phyloP scores from a whole-genome alignment of 306 rosid genomes.

The Vigna angularis region DNA sequence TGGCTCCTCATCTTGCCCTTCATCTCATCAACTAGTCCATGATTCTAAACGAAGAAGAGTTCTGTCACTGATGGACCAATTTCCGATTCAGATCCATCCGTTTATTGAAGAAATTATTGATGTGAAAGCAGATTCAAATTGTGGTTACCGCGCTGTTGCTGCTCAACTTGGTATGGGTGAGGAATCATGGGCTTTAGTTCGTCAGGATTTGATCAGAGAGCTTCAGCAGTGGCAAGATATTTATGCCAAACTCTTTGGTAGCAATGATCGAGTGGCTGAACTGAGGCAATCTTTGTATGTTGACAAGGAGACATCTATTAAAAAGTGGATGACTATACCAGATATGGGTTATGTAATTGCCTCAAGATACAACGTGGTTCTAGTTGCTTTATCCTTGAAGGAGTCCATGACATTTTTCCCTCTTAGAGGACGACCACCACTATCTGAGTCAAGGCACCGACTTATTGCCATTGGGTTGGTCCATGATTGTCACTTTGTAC shows the following conservation, averaged over 20 bases:
- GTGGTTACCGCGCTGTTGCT: constrained; percentile 11
- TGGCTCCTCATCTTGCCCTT: neutral
- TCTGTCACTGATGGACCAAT: constrained; percentile 7
- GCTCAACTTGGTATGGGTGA: constrained; percentile 26
- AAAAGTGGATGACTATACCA: constrained; percentile 5
- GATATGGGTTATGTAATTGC: constrained; percentile 23
- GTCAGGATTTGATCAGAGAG: constrained; percentile 24
- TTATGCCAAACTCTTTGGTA: constrained; percentile 1
- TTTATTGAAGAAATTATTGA: constrained; percentile 10
- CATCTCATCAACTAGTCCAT: neutral
- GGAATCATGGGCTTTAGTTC: constrained; percentile 19
- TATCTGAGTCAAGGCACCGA: constrained; percentile 6
- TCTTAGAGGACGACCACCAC: constrained; percentile 16
- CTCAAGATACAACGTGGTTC: constrained; percentile 17
- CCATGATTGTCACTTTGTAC: constrained; percentile 21
- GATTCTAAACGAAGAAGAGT: constrained; percentile 8
- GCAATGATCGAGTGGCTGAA: constrained; percentile 5
- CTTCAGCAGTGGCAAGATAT: constrained; percentile 14
- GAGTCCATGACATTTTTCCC: constrained; percentile 14
- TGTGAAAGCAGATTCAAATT: constrained; percentile 16
- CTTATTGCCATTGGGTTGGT: constrained; percentile 8
- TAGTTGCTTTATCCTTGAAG: neutral
- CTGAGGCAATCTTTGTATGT: constrained; percentile 13
- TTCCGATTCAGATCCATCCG: constrained; percentile 1
- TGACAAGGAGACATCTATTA: constrained; percentile 2